Evolutionary conservation across 2,329 filamentous ascomycete species (phyloP), one percentile per base, ranked within the genome.

Genomic region (Cercospora sp.): DNA sequence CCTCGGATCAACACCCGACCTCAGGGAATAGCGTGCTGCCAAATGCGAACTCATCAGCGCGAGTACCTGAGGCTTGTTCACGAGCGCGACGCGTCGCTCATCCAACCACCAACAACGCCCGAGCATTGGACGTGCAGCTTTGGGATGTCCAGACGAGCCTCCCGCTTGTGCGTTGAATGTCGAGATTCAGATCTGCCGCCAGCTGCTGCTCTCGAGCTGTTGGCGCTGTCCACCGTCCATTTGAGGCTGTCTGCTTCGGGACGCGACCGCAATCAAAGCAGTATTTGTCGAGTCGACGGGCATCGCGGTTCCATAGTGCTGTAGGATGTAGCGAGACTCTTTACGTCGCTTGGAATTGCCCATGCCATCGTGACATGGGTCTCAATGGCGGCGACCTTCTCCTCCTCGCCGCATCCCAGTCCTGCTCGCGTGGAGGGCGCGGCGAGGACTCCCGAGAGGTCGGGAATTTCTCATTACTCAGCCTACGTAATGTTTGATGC

Each of bases 401-500:
- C 32, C 32, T 37, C 32, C 12, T 13, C 32, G 34, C 34, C 37
- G 34, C 34, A 37, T 37, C 34, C 34, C 34, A 37, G 34, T 37
- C 16, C 13, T 37, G 34, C 34, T 37, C 34, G 34, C 34, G 34
- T 37, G 34, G 34, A 37, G 34, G 34, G 37, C 37, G 37, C 37
- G 13, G 37, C 37, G 37, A 40, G 4, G 37, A 40, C 37, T 40
- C 16, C 37, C 37, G 37, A 40, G 37, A 40, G 13, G 37, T 40
- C 37, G 37, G 37, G 37, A 40, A 40, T 57, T 57, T 28, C 53
- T 32, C 24, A 53, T 53, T 57, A 57, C 53, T 57, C 24, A 57
- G 53, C 53, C 53, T 57, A 57, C 53, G 53, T 57, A 57, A 57
- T 57, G 53, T 57, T 57, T 32, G 24, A 57, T 57, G 53, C 21